Evolutionary conservation across 352 stramenopile species (phyloP), one percentile per base, ranked within the genome.

Genomic region (Nothophytophthora sp.): DNA sequence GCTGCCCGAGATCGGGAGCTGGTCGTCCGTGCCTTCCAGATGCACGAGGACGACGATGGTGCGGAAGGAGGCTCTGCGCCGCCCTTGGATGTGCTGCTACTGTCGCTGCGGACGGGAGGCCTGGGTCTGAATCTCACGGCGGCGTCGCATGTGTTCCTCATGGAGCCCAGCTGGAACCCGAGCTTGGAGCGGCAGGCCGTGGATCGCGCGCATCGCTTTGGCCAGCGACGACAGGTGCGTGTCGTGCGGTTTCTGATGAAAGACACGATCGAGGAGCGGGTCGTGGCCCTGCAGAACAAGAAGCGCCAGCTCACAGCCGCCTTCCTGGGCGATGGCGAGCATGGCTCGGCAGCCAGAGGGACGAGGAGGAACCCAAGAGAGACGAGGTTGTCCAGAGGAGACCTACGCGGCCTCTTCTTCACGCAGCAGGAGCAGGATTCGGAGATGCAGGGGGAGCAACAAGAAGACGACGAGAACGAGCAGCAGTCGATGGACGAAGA

Each of bases 81-180:
- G 32, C 38, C 68, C 13, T 51, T 88, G 9, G 67, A 91, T 27
- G 73, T 98, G 23, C 72, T 98, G 52, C 58, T 98, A 12, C 73
- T 98, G 29, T 96, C 84, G 7, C 49, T 97, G 28, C 86, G 87
- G 30, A 92, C 84, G 1, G 93, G 93, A 32, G 90, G 88, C 5
- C 75, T 95, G 16, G 93, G 92, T 11, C 81, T 98, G 40, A 98
- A 98, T 50, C 75, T 98, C 30, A 98, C 92, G 5, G 76, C 90
- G 42, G 92, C 92, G 13, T 88, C 88, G 22, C 82, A 97, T 32
- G 89, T 98, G 27, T 98, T 98, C 63, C 76, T 98, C 39, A 94
- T 98, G 77, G 91, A 98, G 69, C 92, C 92, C 18, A 90, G 86
- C 29, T 92, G 89, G 76, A 97, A 98, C 57, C 89, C 87, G 5